Base-by-base conservation (phyloP, 176 grass and related monocot species). In the Alloteropsis semialata region DNA sequence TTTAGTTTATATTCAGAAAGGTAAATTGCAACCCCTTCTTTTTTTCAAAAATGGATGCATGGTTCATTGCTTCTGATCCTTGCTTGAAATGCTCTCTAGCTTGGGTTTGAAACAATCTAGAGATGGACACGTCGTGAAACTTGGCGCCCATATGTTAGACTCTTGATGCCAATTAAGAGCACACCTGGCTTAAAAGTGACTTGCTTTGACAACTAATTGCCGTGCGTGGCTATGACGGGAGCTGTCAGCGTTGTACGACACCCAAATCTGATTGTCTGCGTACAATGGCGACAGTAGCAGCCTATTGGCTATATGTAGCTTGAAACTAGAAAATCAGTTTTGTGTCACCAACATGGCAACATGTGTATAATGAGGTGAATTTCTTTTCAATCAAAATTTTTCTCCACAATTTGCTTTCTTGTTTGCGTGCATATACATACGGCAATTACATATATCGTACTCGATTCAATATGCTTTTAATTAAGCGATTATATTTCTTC, bases 121-220 rank as follows among this genome's bases (percentile, higher is more conserved):
- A 81, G 36, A 5, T 53, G 2, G 77, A 81, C 87, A 89, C 71
- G 76, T 89, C 4, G 51, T 15, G 44, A 69, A 85, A 69, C 51
- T 85, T 62, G 25, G 76, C 0, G 21, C 69, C n/a, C 25, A 3
- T 33, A 60, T 67, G 76, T 34, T 50, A 28, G 76, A 84, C 60
- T 84, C 44, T 16, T 72, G 60, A 75, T 41, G 25, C 69, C 54
- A 44, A 27, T 76, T 75, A 76, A 67, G 50, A 45, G 82, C 25
- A 81, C 87, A 81, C 61, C 77, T 81, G 64, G 74, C 43, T 37
- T 63, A 76, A 81, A 62, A 81, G 53, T 46, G 77, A 81, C 44
- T 34, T 58, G 43, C 38, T 24, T 81, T 86, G 76, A 74, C 76
- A 48, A 55, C 25, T 62, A 64, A 63, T 80, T 67, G 62, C 77